Base-by-base conservation (phyloP, 768 basidiomycete genomes). In the Amanita subjunquillea region DNA sequence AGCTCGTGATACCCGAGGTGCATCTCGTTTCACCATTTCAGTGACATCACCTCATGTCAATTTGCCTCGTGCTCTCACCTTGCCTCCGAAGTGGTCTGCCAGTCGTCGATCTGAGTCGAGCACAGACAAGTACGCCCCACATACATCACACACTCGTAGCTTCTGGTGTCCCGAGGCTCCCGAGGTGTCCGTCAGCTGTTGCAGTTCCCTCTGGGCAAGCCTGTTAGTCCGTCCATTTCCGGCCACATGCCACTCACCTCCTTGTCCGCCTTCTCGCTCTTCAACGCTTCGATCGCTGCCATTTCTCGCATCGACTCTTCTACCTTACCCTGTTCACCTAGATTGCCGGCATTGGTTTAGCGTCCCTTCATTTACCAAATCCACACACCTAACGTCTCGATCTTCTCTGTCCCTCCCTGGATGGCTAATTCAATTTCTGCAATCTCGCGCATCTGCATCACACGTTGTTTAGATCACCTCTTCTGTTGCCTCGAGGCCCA, bases 101-200 rank as follows among this genome's bases (percentile, higher is more conserved):
- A 99, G 74, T 66, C 96, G 92, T 66, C 95, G 85, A 74, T 99
- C 96, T 54, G 95, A 97, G 70, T 99, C 96, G 45, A 98, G 77
- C 36, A 99, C 91, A 13, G 91, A 95, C 42, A 99, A 79, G 75
- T 98, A 98, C n/a, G 96, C 96, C 61, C 96, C 96, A 66, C 96
- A 99, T 27, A 97, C 94, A 73, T 99, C 96, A 73, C 96, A 98
- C n/a, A 99, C 96, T 56, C 96, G 86, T 60, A 99, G 74, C 70
- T 98, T 98, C 71, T 99, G 96, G 75, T 99, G 96, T n/a, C 96
- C 96, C 53, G 93, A 96, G 4, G 96, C 96, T 52, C 96, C 96
- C 38, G 94, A 95, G 29, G 92, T 98, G 65, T 99, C 96, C 39
- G 95, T 96, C 57, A 99, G 73, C 67, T 93, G 85, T 69, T 96